Percentiles rank a stretch among this genome's conserved stretches.
phyloP scores from a whole-genome alignment of 345 rosid genomes.

The Draba incana region DNA sequence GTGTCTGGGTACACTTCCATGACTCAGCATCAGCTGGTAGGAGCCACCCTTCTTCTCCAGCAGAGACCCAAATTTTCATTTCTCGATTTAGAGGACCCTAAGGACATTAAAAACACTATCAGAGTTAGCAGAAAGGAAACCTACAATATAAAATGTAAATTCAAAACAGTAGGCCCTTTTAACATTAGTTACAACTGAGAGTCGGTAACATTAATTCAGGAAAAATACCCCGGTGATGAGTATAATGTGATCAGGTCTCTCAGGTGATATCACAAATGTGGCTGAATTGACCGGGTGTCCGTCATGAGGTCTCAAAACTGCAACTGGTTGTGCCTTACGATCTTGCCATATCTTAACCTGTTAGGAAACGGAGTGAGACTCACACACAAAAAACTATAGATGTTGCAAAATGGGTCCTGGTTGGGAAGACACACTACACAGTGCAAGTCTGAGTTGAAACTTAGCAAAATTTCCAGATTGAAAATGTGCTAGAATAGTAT shows the following conservation, averaged over 20 bases:
- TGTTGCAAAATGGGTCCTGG: constrained; percentile 13
- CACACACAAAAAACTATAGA: constrained; percentile 1
- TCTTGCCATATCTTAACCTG: constrained; percentile 98
- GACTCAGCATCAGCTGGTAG: constrained; percentile 64
- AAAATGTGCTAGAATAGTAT: constrained; percentile 3
- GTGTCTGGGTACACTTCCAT: constrained; percentile 80
- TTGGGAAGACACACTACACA: neutral
- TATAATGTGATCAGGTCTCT: constrained; percentile 78
- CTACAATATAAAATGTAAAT: constrained; percentile 1
- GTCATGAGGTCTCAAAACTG: constrained; percentile 78
- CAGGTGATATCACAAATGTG: constrained; percentile 65
- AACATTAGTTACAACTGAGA: constrained; percentile 5
- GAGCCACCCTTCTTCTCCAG: constrained; percentile 82
- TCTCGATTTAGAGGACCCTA: constrained; percentile 88
- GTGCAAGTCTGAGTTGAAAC: neutral
- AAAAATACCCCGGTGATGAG: constrained; percentile 79
- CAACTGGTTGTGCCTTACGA: constrained; percentile 65
- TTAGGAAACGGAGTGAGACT: constrained; percentile 21
- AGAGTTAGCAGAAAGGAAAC: neutral
- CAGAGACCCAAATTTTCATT: constrained; percentile 78
- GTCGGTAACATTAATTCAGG: neutral
- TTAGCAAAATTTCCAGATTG: neutral
- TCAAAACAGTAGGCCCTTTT: constrained; percentile 11
- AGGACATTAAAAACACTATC: constrained; percentile 1
- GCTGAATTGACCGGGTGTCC: constrained; percentile 83